phyloP scores from a whole-genome alignment of 2,329 filamentous ascomycete species.

The Lachnellula hyalina region DNA sequence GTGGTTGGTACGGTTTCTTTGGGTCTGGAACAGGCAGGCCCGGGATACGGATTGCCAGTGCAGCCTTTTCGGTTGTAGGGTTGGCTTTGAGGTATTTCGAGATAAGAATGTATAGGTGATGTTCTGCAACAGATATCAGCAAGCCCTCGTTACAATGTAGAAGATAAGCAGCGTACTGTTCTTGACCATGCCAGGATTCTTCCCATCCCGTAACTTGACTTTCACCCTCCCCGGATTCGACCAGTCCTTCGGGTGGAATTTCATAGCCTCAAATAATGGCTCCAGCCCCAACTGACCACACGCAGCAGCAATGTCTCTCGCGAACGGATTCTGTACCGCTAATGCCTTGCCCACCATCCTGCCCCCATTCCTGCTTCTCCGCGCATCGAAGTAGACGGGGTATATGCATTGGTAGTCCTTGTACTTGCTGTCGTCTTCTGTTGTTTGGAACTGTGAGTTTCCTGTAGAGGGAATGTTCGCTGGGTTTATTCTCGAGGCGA shows the following conservation, averaged over 20 bases:
- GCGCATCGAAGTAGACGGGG: conserved; percentile 88
- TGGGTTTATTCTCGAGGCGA: conserved; percentile 36
- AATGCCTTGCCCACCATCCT: conserved; percentile 68
- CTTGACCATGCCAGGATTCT: conserved; percentile 48
- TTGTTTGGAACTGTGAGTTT: conserved; percentile 34
- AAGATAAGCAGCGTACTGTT: conserved; percentile 43
- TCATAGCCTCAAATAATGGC: conserved; percentile 82
- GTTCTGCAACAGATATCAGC: conserved; percentile 48
- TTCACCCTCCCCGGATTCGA: conserved; percentile 88
- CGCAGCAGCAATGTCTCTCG: conserved; percentile 84
- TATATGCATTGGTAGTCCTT: conserved; percentile 86
- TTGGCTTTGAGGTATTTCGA: conserved; percentile 70
- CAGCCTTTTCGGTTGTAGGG: conserved; percentile 68
- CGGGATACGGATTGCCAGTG: conserved; percentile 66
- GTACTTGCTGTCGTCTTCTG: conserved; percentile 51
- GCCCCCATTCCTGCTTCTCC: conserved; percentile 69
- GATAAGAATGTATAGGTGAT: conserved; percentile 80
- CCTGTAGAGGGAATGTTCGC: conserved; percentile 34
- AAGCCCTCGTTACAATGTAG: not conserved
- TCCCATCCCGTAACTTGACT: conserved; percentile 62
- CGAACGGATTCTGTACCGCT: conserved; percentile 80
- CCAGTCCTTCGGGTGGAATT: conserved; percentile 96
- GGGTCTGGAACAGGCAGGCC: conserved; percentile 60
- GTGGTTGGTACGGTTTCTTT: conserved; percentile 63
- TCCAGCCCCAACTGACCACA: conserved; percentile 65